phyloP scores from a whole-genome alignment of 352 stramenopile species.

The Phytophthora multivora region DNA sequence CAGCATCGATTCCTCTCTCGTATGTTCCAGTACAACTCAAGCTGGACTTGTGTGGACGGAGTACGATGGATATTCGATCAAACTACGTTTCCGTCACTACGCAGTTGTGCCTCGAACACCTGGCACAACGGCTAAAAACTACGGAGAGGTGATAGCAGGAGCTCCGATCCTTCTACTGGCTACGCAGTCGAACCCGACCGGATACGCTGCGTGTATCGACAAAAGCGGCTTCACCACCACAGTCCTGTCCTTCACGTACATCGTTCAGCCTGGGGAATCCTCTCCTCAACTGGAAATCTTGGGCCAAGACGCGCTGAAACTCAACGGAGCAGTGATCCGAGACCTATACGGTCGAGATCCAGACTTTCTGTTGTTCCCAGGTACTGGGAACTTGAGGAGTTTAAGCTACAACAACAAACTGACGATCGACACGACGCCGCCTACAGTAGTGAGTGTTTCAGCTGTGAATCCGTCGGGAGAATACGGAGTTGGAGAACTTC shows the following conservation, averaged over 20 bases:
- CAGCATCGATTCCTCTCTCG: slow-evolving; percentile 34
- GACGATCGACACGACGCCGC: slow-evolving; percentile 54
- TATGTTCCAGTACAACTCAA: slow-evolving; percentile 41
- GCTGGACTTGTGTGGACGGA: slow-evolving; percentile 72
- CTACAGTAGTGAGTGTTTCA: slow-evolving; percentile 48
- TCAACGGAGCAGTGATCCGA: slow-evolving; percentile 53
- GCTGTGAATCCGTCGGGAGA: slow-evolving; percentile 49
- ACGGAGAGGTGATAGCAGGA: slow-evolving; percentile 47
- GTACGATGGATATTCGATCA: slow-evolving; percentile 69
- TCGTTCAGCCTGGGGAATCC: slow-evolving; percentile 46
- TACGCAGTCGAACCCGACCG: slow-evolving; percentile 36
- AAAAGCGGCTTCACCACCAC: slow-evolving; percentile 49
- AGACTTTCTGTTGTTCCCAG: slow-evolving; percentile 62
- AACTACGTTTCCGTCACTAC: slow-evolving; percentile 63
- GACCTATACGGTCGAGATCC: slow-evolving; percentile 49
- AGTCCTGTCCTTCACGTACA: slow-evolving; percentile 54
- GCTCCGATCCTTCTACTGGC: slow-evolving; percentile 51
- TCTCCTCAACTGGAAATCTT: slow-evolving; percentile 48
- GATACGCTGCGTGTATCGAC: slow-evolving; percentile 58
- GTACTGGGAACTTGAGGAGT: slow-evolving; percentile 39
- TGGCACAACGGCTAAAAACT: slow-evolving; percentile 16
- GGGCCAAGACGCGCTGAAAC: slow-evolving; percentile 39
- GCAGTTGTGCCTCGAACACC: slow-evolving; percentile 25
- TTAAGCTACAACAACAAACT: slow-evolving; percentile 70
- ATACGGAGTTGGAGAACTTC: slow-evolving; percentile 63